Evolutionary conservation across 2,329 filamentous ascomycete species (phyloP).

Genomic region (Aspergillus piperis): DNA sequence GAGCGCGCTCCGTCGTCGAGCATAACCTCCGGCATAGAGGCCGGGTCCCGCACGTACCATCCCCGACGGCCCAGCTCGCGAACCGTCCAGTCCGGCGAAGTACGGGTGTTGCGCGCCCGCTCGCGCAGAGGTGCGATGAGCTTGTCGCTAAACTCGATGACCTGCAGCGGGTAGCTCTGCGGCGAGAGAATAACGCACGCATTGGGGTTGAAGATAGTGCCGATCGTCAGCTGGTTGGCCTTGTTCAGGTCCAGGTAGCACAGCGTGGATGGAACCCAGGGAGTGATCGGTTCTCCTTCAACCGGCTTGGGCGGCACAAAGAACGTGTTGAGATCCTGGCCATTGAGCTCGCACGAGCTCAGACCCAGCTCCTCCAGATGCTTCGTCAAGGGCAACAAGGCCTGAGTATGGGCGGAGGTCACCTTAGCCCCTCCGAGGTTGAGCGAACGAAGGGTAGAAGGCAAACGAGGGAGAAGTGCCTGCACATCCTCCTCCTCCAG

Average conservation of each 20-base stretch:
- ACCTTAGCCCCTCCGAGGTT: conserved; percentile 76
- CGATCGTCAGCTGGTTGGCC: conserved; percentile 59
- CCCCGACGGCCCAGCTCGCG: conserved; percentile 69
- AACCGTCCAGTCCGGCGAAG: conserved; percentile 67
- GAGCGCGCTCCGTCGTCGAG: conserved; percentile 60
- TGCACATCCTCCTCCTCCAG: conserved; percentile 67
- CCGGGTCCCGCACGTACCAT: conserved; percentile 60
- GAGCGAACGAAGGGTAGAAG: conserved; percentile 68
- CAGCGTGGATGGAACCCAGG: conserved; percentile 61
- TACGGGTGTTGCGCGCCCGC: conserved; percentile 56
- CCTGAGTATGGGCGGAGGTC: conserved; percentile 62
- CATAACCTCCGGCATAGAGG: conserved; percentile 33
- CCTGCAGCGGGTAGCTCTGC: conserved; percentile 68
- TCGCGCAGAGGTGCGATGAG: conserved; percentile 66
- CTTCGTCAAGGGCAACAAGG: conserved; percentile 66
- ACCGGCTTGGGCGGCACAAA: conserved; percentile 47
- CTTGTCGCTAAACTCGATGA: conserved; percentile 72
- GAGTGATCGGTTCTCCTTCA: conserved; percentile 22
- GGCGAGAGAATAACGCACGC: conserved; percentile 59
- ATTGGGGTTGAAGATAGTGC: conserved; percentile 59
- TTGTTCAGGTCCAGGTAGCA: conserved; percentile 78
- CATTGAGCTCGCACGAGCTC: conserved; percentile 64
- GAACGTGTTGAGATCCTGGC: conserved; percentile 65
- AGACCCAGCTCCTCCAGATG: conserved; percentile 76
- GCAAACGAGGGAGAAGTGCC: conserved; percentile 65